Conservation (phyloP, 495 filamentous ascomycete genomes). For the Cairneyella variabilis region DNA sequence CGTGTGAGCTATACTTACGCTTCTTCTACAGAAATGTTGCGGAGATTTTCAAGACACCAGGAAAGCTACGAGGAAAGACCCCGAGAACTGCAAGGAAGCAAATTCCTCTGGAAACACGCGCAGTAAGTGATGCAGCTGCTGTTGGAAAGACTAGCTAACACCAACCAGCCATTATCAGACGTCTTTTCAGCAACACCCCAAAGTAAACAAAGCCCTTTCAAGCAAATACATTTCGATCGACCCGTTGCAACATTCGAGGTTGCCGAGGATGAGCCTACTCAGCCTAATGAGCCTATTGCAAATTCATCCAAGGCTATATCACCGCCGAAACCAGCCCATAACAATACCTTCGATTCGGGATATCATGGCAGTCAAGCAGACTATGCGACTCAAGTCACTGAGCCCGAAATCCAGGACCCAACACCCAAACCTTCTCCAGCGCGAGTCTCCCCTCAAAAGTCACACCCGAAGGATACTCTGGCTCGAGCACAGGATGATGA, state of each 20-base stretch:
- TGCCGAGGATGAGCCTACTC: constrained; percentile 22
- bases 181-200: constrained; percentile 61
- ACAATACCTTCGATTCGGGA: constrained; percentile 65
- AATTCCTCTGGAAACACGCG: constrained; percentile 58
- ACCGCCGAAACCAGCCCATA: constrained; percentile 18
- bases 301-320: constrained; percentile 3
- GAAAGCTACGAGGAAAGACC: constrained; percentile 90
- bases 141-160: constrained; percentile 16
- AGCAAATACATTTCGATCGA: constrained; percentile 24
- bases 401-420: neutral
- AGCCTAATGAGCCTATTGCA: constrained; percentile 2
- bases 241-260: constrained; percentile 25
- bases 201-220: constrained; percentile 42
- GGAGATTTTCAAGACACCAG: constrained; percentile 94
- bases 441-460: neutral
- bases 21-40: constrained; percentile 56
- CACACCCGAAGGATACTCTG: neutral
- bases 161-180: constrained; percentile 73
- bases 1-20: constrained; percentile 34
- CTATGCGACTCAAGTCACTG: constrained; percentile 19
- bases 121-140: constrained; percentile 48
- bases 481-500: neutral
- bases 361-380: constrained; percentile 68
- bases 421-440: neutral
- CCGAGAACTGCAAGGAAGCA: constrained; percentile 76